Evolutionary conservation across 2,329 filamentous ascomycete species (phyloP), one percentile per base, ranked within the genome.

Genomic region (Neonectria punicea): DNA sequence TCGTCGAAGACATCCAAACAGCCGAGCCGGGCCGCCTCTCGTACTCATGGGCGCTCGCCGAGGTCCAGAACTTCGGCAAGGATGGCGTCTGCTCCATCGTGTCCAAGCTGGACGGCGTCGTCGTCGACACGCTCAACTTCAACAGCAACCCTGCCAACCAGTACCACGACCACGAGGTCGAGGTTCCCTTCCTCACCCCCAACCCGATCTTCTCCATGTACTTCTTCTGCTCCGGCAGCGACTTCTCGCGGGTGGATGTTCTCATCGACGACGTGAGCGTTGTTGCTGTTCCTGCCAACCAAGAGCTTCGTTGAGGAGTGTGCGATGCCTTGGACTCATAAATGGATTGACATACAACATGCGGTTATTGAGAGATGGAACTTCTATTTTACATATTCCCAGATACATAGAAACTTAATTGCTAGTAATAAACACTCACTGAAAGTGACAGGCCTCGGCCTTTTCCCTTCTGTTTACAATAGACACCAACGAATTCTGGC

Each of bases 11-110:
- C 16, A 20, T 50, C 22, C 18, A 28, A 28, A 50, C 44, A 11
- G 50, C 34, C n/a, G 44, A 57, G 16, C 34, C 43, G 11, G 34
- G 32, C 28, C 10, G 34, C 32, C 25, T 61, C 22, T 62, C 60
- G 8, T 63, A 63, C 60, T 58, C 53, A 4, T 63, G 54, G 60
- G 54, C 60, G 5, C 60, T 57, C 10, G 49, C 60, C 20, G 60
- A 53, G 14, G 32, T 18, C 16, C 43, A 61, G 20, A 39, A 50
- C 53, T 65, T 56, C 20, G 57, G 53, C 34, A 11, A n/a, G 10
- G 28, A 53, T 16, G 60, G 60, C 20, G 14, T 32, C 9, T 63
- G 60, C 39, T 53, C 46, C 53, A 57, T 63, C 47, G 20, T 53
- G 28, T 53, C 54, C 16, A 51, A 53, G 28, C 16, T 58, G 16